These are phyloP conservation scores for Russula olivacea DNA, from an alignment of 768 basidiomycete species.

Conservation along the genomic window DNA sequence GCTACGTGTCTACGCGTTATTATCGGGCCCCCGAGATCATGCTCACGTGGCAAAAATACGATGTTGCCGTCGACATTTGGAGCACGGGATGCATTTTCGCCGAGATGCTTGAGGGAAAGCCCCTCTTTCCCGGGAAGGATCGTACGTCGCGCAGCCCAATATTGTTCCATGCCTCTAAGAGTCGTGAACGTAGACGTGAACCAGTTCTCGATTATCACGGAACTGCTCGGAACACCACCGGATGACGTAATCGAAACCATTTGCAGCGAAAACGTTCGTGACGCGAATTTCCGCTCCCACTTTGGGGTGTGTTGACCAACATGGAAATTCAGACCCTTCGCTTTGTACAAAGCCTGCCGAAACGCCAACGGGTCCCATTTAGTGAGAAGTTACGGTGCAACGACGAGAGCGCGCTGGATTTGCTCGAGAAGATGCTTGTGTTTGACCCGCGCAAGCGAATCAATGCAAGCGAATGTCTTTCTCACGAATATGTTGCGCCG, in stretches of 20 bases:
- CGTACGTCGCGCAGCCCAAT: slow-evolving; percentile 55
- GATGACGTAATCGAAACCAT: slow-evolving; percentile 99
- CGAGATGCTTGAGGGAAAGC: slow-evolving; percentile 99
- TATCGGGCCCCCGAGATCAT: slow-evolving; percentile 99
- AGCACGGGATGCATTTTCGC: slow-evolving; percentile 99
- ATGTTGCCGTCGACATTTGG: slow-evolving; percentile 99
- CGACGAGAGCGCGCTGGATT: slow-evolving; percentile 87
- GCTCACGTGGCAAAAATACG: slow-evolving; percentile 99
- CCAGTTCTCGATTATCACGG: slow-evolving; percentile 99
- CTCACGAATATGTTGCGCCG: slow-evolving; percentile 90
- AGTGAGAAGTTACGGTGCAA: slow-evolving; percentile 84
- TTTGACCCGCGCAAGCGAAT: slow-evolving; percentile 98
- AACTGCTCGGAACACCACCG: slow-evolving; percentile 94
- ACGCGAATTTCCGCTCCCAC: background rate
- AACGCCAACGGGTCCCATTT: slow-evolving; percentile 93
- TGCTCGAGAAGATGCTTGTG: slow-evolving; percentile 97
- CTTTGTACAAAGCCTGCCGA: slow-evolving; percentile 97
- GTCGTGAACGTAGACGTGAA: slow-evolving; percentile 73
- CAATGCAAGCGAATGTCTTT: slow-evolving; percentile 84
- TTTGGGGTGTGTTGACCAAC: background rate
- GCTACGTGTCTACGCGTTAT: slow-evolving; percentile 98
- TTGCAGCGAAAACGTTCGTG: slow-evolving; percentile 87
- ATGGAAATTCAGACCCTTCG: slow-evolving; percentile 69
- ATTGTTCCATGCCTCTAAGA: slow-evolving; percentile 9
- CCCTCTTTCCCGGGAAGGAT: slow-evolving; percentile 98